Base-by-base conservation (phyloP, 176 grass and related monocot species). In the Tillandsia leiboldiana region DNA sequence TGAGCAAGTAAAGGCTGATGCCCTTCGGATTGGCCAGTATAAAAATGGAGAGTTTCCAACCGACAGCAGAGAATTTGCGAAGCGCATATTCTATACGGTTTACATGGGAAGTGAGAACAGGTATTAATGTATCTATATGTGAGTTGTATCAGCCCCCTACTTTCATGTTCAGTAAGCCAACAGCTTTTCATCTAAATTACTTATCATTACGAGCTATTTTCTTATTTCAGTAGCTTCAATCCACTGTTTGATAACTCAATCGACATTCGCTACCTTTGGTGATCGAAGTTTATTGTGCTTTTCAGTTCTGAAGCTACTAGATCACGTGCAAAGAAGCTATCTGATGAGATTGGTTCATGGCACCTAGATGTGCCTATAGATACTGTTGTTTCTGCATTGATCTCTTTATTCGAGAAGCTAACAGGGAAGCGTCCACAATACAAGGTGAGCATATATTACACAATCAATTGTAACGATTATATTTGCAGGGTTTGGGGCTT, bases 41-140 rank as follows among this genome's bases (percentile, higher is more conserved):
- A 97, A 81, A 77, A 83, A 87, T 67, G 89, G 93, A 17, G 93
- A 92, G 79, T 70, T 87, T 48, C 93, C 89, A 54, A 83, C 65
- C 59, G 82, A 90, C 69, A 90, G 88, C 73, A 77, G 63, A 82
- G 89, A 97, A 53, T 70, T 97, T 47, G 89, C 86, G 51, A 90
- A 79, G 65, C 78, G 93, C 53, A 73, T 97, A 78, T 87, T 97
- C 81, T 97, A 97, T 70, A 92, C 93, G 22, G 86, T 97, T 73
- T 97, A 87, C 70, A 97, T 97, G 93, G 93, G 93, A 65, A 86
- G 89, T 72, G 93, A 90, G 79, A 97, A 97, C 28, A 97, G 93
- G 93, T 91, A 50, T 4, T 22, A 23, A 61, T 61, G 14, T 61
- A 59, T 59, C 18, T 14, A 59, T 59, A 17, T 59, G 5, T 42